Conservation (phyloP, 1,284 basidiomycete species). For the Fomitopsis pinicola region DNA sequence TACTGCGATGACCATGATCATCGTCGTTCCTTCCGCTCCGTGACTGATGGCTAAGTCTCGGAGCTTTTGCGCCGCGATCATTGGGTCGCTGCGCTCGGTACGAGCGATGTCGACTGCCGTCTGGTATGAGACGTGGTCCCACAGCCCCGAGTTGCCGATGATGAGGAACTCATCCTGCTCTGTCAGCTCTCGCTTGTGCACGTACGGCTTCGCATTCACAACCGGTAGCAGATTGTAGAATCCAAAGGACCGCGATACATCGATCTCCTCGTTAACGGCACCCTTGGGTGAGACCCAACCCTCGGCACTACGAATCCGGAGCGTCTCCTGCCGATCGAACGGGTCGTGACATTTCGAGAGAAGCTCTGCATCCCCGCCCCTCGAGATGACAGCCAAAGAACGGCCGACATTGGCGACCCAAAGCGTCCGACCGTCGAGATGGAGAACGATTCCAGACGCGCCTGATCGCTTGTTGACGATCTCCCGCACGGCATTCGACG, state of each 20-base stretch:
- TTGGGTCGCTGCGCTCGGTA: slow-evolving; percentile 81
- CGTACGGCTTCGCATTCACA: slow-evolving; percentile 86
- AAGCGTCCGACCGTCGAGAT: slow-evolving; percentile 78
- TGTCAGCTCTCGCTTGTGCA: slow-evolving; percentile 67
- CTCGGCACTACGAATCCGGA: slow-evolving; percentile 86
- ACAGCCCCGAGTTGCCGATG: slow-evolving; percentile 89
- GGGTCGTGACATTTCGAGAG: slow-evolving; percentile 89
- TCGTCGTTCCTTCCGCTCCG: slow-evolving; percentile 89
- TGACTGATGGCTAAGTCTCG: slow-evolving; percentile 97
- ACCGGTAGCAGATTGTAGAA: slow-evolving; percentile 91
- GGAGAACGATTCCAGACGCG: slow-evolving; percentile 85
- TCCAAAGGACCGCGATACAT: slow-evolving; percentile 91
- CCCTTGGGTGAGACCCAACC: slow-evolving; percentile 97
- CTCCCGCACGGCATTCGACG: slow-evolving; percentile 34
- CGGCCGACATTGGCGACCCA: slow-evolving; percentile 92
- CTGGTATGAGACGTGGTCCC: slow-evolving; percentile 94
- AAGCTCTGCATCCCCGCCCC: slow-evolving; percentile 73
- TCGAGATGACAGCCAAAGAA: slow-evolving; percentile 85
- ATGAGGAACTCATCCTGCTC: slow-evolving; percentile 97
- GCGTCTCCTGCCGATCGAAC: slow-evolving; percentile 82
- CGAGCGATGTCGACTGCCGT: slow-evolving; percentile 97
- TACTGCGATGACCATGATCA: slow-evolving; percentile 97
- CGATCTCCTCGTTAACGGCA: slow-evolving; percentile 88
- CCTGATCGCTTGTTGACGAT: slow-evolving; percentile 59
- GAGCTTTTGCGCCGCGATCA: slow-evolving; percentile 96